phyloP scores from a whole-genome alignment of 1,139 yeast species.

The Pichia sp. region DNA sequence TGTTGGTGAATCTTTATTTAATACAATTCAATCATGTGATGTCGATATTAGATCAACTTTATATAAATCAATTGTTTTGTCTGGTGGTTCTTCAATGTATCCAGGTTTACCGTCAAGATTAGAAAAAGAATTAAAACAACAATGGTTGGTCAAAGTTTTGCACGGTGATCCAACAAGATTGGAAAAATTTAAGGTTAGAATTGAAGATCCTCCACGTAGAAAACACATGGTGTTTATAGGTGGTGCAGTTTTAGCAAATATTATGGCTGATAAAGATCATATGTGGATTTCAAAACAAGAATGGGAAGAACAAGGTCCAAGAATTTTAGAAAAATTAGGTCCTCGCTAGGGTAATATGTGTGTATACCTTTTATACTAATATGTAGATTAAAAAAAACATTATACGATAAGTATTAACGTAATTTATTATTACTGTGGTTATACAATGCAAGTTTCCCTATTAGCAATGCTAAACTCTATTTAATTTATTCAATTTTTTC shows the following conservation, averaged over 20 bases:
- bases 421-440: neutral
- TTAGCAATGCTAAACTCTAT: constrained; percentile 2
- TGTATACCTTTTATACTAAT: neutral
- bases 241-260: constrained; percentile 96
- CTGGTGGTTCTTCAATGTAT: constrained; percentile 93
- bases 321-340: constrained; percentile 83
- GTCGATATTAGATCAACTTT: constrained; percentile 85
- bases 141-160: constrained; percentile 86
- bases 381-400: neutral
- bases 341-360: constrained; percentile 56
- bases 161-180: constrained; percentile 83
- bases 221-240: constrained; percentile 98
- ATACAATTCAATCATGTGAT: constrained; percentile 90
- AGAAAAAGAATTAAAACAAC: constrained; percentile 92
- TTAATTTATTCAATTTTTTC: constrained; percentile 20
- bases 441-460: neutral
- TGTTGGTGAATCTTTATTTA: constrained; percentile 85
- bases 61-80: constrained; percentile 75
- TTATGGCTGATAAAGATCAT: constrained; percentile 97
- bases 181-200: constrained; percentile 88
- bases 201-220: constrained; percentile 98
- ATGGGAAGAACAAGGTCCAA: constrained; percentile 96
- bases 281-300: constrained; percentile 97
- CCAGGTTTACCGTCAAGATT: constrained; percentile 96
- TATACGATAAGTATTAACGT: neutral